A percentile compares a stretch with the other conserved stretches of the same genome.
These are phyloP conservation scores for Phytophthora nicotianae DNA, from an alignment of 352 stramenopile genomes.

Conservation along the genomic window DNA sequence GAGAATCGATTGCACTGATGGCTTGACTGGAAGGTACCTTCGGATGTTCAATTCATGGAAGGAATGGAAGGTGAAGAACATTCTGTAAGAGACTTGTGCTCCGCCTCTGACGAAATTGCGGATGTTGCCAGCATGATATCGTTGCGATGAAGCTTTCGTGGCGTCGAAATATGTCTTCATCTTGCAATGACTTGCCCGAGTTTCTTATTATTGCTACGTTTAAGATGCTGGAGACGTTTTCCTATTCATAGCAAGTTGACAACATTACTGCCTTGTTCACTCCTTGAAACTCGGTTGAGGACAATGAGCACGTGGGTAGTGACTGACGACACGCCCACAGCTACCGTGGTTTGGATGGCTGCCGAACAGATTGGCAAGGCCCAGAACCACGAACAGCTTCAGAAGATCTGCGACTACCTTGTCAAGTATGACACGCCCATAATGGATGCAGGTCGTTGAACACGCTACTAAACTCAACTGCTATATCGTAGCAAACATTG, in stretches of 20 bases:
- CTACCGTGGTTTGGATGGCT: conserved; percentile 55
- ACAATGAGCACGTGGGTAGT: conserved; percentile 31
- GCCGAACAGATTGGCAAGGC: conserved; percentile 62
- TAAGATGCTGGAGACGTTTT: not conserved
- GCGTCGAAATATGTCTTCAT: not conserved
- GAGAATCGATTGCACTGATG: conserved; percentile 10
- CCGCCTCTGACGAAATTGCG: conserved; percentile 7
- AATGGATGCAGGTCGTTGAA: not conserved
- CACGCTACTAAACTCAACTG: conserved; percentile 8
- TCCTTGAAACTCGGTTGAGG: conserved; percentile 6
- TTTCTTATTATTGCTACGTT: not conserved
- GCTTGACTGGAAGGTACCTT: conserved; percentile 5
- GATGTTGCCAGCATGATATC: conserved; percentile 13
- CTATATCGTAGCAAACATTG: conserved; percentile 55
- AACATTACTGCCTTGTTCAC: not conserved
- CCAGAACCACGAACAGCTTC: conserved; percentile 49
- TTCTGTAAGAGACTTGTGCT: conserved; percentile 13
- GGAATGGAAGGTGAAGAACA: conserved; percentile 13
- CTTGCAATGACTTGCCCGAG: not conserved
- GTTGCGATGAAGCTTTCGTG: conserved; percentile 10
- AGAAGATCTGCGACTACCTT: conserved; percentile 66
- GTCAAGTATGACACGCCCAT: conserved; percentile 39
- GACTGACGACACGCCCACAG: conserved; percentile 43
- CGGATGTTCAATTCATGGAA: conserved; percentile 14
- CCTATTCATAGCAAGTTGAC: conserved; percentile 20